Conservation (phyloP, 139 green algal species). For the Coelastrella sp. region DNA sequence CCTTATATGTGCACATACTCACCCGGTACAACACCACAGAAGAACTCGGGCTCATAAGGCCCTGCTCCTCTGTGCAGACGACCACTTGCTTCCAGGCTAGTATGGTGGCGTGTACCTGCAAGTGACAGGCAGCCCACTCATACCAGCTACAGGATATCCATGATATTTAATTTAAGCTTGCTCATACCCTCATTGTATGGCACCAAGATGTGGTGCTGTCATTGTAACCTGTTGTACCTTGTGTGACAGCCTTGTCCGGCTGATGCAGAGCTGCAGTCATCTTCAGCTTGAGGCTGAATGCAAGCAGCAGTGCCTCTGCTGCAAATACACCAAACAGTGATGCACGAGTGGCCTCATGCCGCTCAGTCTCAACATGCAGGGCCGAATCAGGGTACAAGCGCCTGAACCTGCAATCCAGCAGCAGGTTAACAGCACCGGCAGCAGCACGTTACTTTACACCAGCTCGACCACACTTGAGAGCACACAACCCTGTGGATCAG, state of each 20-base stretch:
- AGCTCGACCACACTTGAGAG: no score
- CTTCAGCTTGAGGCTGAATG: constrained; percentile 93
- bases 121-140: no score
- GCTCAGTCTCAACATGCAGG: constrained; percentile 66
- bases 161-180: no score
- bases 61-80: background rate
- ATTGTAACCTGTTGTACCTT: no score
- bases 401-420: constrained; percentile 55
- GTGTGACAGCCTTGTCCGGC: constrained; percentile 35
- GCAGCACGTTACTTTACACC: no score
- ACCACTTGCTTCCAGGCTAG: background rate
- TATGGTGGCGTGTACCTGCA: background rate
- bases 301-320: constrained; percentile 86
- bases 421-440: no score
- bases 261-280: constrained; percentile 64
- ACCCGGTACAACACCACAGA: constrained; percentile 62
- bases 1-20: background rate
- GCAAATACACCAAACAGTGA: constrained; percentile 84
- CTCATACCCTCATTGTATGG: no score
- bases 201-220: no score
- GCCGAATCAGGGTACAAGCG: constrained; percentile 78
- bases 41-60: constrained; percentile 50
- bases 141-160: no score
- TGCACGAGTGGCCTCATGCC: constrained; percentile 63
- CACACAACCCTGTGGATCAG: no score